phyloP scores from a whole-genome alignment of 2,329 filamentous ascomycete species.

The Emericellopsis atlantica region DNA sequence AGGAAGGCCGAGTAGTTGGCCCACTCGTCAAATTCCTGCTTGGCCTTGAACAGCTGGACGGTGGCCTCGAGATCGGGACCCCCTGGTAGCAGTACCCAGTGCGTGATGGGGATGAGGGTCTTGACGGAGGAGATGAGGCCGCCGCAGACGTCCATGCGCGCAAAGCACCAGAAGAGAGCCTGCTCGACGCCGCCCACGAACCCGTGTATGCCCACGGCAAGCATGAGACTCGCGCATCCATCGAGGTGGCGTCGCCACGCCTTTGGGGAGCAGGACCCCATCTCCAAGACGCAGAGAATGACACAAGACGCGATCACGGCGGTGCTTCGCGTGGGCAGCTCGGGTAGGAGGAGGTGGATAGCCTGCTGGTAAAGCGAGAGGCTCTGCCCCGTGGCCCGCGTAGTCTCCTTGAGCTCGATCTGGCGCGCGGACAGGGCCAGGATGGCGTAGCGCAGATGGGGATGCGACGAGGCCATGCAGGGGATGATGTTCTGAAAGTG shows the following conservation, averaged over 20 bases:
- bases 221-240: conserved; percentile 35
- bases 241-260: conserved; percentile 38
- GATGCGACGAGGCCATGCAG: conserved; percentile 27
- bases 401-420: conserved; percentile 27
- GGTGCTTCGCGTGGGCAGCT: conserved; percentile 31
- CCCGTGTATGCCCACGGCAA: conserved; percentile 35
- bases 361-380: conserved; percentile 36
- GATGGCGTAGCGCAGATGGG: conserved; percentile 33
- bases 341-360: conserved; percentile 32
- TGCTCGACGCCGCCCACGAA: conserved; percentile 35
- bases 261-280: conserved; percentile 34
- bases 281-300: conserved; percentile 40
- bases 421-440: conserved; percentile 38
- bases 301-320: conserved; percentile 39
- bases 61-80: conserved; percentile 15
- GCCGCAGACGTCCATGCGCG: conserved; percentile 41
- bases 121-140: conserved; percentile 36
- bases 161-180: conserved; percentile 42
- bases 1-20: conserved; percentile 38
- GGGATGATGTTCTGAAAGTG: conserved; percentile 35
- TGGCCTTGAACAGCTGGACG: conserved; percentile 19
- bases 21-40: conserved; percentile 28
- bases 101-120: conserved; percentile 32
- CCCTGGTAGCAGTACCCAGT: conserved; percentile 23
- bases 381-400: conserved; percentile 22